Evolutionary conservation across 192 early-diverging fungal species (phyloP).

Genomic region (Linnemannia elongata): DNA sequence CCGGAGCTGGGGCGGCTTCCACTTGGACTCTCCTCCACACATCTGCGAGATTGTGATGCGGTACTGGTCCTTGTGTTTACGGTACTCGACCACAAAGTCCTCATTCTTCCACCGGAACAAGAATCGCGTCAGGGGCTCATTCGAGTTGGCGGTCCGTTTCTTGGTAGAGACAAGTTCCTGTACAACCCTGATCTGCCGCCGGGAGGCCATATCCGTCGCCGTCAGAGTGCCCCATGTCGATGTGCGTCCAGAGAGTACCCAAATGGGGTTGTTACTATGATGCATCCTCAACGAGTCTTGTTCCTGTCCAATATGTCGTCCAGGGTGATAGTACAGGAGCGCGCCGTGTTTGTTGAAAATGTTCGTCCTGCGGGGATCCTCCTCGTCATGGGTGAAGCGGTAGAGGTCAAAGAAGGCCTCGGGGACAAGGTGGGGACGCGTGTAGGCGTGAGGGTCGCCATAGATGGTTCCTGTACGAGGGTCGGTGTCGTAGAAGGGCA

Average conservation of each 20-base stretch:
- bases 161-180: constrained; percentile 35
- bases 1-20: constrained; percentile 30
- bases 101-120: constrained; percentile 54
- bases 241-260: constrained; percentile 31
- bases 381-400: constrained; percentile 24
- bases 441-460: constrained; percentile 46
- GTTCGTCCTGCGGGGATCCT: constrained; percentile 34
- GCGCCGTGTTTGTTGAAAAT: constrained; percentile 43
- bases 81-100: constrained; percentile 49
- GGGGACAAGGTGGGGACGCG: constrained; percentile 28
- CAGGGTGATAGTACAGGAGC: constrained; percentile 46
- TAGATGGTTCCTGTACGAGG: constrained; percentile 45
- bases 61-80: constrained; percentile 54
- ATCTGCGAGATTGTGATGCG: constrained; percentile 43
- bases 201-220: constrained; percentile 31
- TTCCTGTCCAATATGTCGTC: constrained; percentile 51
- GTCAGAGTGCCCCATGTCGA: constrained; percentile 49
- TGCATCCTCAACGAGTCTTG: constrained; percentile 39
- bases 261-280: constrained; percentile 26
- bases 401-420: constrained; percentile 36
- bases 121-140: constrained; percentile 42
- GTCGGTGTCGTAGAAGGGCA: constrained; percentile 53
- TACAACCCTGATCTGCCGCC: constrained; percentile 42
- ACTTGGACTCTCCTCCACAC: constrained; percentile 52
- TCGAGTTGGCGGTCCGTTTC: constrained; percentile 29